Conservation (phyloP, 305 asterid genomes). For the Fraxinus baroniana region DNA sequence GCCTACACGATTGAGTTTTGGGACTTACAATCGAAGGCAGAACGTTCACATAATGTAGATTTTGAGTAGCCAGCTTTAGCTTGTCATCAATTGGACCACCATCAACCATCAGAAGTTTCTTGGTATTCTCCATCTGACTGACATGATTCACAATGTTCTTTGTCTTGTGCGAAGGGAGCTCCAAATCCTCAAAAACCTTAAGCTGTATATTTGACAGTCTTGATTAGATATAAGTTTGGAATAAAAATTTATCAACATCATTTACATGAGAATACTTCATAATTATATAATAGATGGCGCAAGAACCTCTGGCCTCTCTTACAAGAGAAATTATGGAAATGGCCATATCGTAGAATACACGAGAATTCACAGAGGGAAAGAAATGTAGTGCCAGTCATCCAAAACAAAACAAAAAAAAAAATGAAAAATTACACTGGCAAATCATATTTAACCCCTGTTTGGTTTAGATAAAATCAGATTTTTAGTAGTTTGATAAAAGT, state of each 20-base stretch:
- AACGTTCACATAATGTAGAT: conserved; percentile 77
- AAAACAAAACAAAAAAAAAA: neutral
- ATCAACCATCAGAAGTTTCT: conserved; percentile 79
- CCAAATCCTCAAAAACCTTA: conserved; percentile 78
- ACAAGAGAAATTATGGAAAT: neutral
- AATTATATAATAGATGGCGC: neutral
- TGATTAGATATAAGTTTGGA: conserved; percentile 14
- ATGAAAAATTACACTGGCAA: neutral
- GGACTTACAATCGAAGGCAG: conserved; percentile 83
- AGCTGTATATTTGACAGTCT: conserved; percentile 52
- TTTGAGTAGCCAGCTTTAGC: conserved; percentile 84
- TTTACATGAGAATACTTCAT: neutral
- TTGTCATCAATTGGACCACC: conserved; percentile 74
- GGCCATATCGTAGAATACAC: neutral
- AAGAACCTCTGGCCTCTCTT: neutral
- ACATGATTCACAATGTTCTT: conserved; percentile 71
- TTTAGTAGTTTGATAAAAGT: no score
- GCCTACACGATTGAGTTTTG: neutral
- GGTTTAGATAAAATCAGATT: neutral
- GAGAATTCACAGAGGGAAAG: neutral
- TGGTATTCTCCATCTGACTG: conserved; percentile 63
- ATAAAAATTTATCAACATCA: neutral
- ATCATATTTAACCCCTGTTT: neutral
- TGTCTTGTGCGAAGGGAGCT: conserved; percentile 82
- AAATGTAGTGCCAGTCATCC: neutral